Evolutionary conservation across 495 filamentous ascomycete species (phyloP).

Genomic region (Margaritispora aquatica): DNA sequence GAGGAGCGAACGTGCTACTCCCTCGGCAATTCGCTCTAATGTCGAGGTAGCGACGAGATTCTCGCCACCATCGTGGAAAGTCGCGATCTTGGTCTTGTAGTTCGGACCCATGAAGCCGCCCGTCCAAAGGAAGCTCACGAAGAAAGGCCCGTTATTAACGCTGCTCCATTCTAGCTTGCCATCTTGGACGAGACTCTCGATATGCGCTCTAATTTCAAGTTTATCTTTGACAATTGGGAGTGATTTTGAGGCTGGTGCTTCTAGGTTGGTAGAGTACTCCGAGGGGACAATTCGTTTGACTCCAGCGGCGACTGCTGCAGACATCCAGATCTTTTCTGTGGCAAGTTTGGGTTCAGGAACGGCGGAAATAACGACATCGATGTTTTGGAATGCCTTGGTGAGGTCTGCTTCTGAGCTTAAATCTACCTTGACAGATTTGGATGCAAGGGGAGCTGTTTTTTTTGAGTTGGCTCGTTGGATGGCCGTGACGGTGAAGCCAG

Average conservation of each 20-base stretch:
- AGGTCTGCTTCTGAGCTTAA: conserved; percentile 47
- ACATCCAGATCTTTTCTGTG: conserved; percentile 43
- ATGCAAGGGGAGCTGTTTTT: conserved; percentile 27
- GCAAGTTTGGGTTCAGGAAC: conserved; percentile 32
- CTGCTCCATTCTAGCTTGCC: conserved; percentile 36
- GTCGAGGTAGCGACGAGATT: conserved; percentile 31
- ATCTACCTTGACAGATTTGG: conserved; percentile 41
- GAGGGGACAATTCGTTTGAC: conserved; percentile 58
- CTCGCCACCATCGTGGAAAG: conserved; percentile 39
- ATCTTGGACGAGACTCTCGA: conserved; percentile 30
- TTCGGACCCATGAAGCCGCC: conserved; percentile 31
- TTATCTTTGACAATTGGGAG: conserved; percentile 41
- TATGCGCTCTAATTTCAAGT: conserved; percentile 31
- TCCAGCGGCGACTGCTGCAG: conserved; percentile 51
- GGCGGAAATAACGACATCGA: conserved; percentile 53
- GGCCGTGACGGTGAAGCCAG: conserved; percentile 51
- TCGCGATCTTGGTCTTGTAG: conserved; percentile 25
- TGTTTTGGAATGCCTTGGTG: conserved; percentile 37
- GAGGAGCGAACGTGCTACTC: conserved; percentile 32
- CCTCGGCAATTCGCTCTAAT: conserved; percentile 32
- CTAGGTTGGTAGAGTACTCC: conserved; percentile 49
- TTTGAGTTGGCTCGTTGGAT: conserved; percentile 44
- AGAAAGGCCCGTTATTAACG: conserved; percentile 37
- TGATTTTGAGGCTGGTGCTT: conserved; percentile 24
- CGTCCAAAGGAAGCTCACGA: conserved; percentile 36